Conservation (phyloP, 805 yeast species). For the Suhomyces xylopsoci region DNA sequence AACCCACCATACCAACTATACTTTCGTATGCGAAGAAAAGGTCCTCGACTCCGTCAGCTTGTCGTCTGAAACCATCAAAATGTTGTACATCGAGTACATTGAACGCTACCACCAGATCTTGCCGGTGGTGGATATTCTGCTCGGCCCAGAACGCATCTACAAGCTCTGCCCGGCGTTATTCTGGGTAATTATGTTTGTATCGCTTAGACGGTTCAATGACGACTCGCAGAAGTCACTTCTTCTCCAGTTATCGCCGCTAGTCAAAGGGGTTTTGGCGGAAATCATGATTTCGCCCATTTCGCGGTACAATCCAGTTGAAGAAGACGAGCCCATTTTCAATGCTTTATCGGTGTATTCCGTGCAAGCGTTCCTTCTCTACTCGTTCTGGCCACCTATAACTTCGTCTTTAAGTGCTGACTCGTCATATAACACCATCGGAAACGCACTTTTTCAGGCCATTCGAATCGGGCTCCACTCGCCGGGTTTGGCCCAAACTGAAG, state of each 20-base stretch:
- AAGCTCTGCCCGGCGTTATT: conserved; percentile 81
- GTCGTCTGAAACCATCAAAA: conserved; percentile 56
- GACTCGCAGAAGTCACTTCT: conserved; percentile 42
- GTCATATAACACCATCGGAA: conserved; percentile 92
- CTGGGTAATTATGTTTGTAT: conserved; percentile 89
- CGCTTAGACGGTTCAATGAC: conserved; percentile 52
- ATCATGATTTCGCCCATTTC: conserved; percentile 89
- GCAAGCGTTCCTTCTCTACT: conserved; percentile 83
- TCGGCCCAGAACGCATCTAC: conserved; percentile 81
- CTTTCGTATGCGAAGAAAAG: conserved; percentile 60
- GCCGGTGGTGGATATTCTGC: conserved; percentile 79
- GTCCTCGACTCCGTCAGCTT: conserved; percentile 66
- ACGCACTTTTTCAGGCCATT: conserved; percentile 89
- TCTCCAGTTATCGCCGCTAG: conserved; percentile 59
- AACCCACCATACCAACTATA: conserved; percentile 22
- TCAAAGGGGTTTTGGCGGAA: conserved; percentile 78
- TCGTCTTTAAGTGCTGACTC: conserved; percentile 94
- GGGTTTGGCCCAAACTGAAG: not conserved
- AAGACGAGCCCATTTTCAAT: conserved; percentile 77
- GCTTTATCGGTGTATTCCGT: conserved; percentile 92
- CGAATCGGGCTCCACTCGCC: conserved; percentile 86
- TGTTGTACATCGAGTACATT: conserved; percentile 66
- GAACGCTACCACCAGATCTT: conserved; percentile 77
- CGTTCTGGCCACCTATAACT: conserved; percentile 95
- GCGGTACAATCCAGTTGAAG: conserved; percentile 73